Percentiles rank a stretch among this genome's conserved stretches.
phyloP scores from a whole-genome alignment of 2,329 filamentous ascomycete genomes.

The Chrysoporthe austroafricana region DNA sequence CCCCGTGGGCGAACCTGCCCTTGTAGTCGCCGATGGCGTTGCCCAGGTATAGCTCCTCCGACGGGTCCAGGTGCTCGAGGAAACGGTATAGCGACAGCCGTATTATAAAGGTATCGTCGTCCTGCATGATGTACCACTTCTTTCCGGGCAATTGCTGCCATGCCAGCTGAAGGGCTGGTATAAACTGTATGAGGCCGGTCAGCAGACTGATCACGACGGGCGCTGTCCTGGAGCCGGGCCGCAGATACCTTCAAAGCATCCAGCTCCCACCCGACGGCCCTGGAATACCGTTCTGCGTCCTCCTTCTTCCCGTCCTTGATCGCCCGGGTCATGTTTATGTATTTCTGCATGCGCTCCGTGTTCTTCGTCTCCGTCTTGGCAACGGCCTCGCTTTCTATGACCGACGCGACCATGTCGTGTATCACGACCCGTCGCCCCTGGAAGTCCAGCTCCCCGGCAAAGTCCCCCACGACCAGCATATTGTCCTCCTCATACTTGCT shows the following conservation, averaged over 20 bases:
- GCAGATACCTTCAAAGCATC: constrained; percentile 53
- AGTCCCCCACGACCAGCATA: constrained; percentile 57
- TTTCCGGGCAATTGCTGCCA: constrained; percentile 55
- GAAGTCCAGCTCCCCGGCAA: constrained; percentile 39
- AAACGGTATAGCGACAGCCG: constrained; percentile 52
- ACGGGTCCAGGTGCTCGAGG: constrained; percentile 53
- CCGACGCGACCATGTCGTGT: constrained; percentile 45
- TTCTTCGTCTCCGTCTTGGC: constrained; percentile 36
- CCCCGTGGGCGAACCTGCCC: constrained; percentile 60
- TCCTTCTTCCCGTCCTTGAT: constrained; percentile 44
- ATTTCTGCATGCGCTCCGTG: constrained; percentile 45
- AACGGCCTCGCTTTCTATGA: constrained; percentile 37
- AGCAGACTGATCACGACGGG: background rate
- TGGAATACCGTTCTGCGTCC: constrained; percentile 43
- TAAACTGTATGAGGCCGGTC: constrained; percentile 46
- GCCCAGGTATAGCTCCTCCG: constrained; percentile 54
- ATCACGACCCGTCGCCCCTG: constrained; percentile 39
- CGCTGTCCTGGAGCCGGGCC: background rate
- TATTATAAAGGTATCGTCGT: constrained; percentile 62
- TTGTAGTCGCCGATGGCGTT: constrained; percentile 62
- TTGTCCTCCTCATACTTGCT: constrained; percentile 44
- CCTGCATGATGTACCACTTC: constrained; percentile 62
- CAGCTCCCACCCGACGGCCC: constrained; percentile 51
- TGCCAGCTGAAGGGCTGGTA: constrained; percentile 57
- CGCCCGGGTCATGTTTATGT: constrained; percentile 43